Base-by-base conservation (phyloP, 441 rosid genomes). In the Flueggea neowawraea region DNA sequence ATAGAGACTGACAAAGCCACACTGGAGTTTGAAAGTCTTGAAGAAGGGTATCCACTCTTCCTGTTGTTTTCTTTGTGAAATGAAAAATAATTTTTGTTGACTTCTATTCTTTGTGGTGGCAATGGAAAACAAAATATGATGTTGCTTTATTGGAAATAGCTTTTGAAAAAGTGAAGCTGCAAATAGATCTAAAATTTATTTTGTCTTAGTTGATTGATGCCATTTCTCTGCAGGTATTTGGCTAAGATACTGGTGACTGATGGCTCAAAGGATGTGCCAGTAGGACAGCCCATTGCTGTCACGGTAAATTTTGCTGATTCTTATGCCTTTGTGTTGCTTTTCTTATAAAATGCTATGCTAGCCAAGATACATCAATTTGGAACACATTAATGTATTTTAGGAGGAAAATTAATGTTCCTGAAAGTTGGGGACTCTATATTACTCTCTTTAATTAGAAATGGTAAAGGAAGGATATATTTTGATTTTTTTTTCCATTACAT, bases 1-100 rank as follows among this genome's bases (percentile, higher is more conserved):
- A 89, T 94, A 73, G 97, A 94, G 88, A 94, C 99, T 22, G 99
- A 94, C 77, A 94, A 94, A 83, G 97, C 97, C 36, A 94, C 99
- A 16, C 76, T 91, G 67, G 97, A 91, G 81, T 82, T 86, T 80
- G 97, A 94, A 83, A 69, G 94, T 73, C 97, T 91, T 71, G 99
- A 94, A 74, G 99, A 91, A 66, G 97, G 99, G 99, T 87, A 79
- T 48, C 63, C 62, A 52, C 70, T 74, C 56, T 65, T 63, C 60
- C 28, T 63, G 0, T 3, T 28, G 28, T n/a, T 31, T 48, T 63
- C 61, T 3, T 48, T 57, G 28, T 22, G 28, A 22, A 22, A 22
- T 22, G 28, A 2, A 22, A 22, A 22, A 22, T 22, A 22, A 22
- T 22, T 22, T 22, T 22, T 22, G 28, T 22, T 22, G 28, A 22